Base-by-base conservation (phyloP, 495 filamentous ascomycete species). In the Hapsidospora chrysogenum region DNA sequence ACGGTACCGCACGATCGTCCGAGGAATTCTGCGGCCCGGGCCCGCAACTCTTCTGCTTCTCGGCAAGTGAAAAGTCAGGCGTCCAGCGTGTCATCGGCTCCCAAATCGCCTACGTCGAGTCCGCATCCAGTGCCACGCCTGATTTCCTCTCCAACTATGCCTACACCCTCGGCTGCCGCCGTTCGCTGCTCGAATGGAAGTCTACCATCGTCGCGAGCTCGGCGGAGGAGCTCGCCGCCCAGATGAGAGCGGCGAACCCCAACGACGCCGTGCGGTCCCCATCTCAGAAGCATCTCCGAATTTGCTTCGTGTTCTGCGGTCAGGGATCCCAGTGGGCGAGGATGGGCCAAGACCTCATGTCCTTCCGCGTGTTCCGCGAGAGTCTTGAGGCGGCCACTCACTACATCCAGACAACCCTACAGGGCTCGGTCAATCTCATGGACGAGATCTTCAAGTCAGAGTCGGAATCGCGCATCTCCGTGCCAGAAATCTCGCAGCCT, bases 271-370 rank as follows among this genome's bases (percentile, higher is more conserved):
- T 37, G 13, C 35, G 17, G 3, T 15, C 13, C 9, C 13, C 19
- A 20, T 15, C 27, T 26, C 20, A 21, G 15, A 29, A 23, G 15
- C 10, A 4, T 28, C 31, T 37, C 8, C 28, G 29, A 2, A 4
- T 46, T 5, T 17, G 32, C 14, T 41, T 47, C 7, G 22, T 47
- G 14, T 47, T 47, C 18, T 40, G 36, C 11, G 44, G 44, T 0
- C 44, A 47, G 23, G 44, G 44, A 9, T 36, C 40, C 20, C 54
- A 63, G 32, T 63, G 57, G 57, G 18, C 46, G 17, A 40, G 43
- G 2, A 67, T 67, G 63, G 61, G 61, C 0, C 47, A 44, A 2
- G 53, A 57, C 31, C 46, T 63, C 0, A 38, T 55, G n/a, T 22
- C 26, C 0, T 44, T 39, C 28, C 2, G 7, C 5, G 27, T 17